Evolutionary conservation across 2,329 filamentous ascomycete genomes (phyloP), one percentile per base, ranked within the genome.

Genomic region (Chaetomiaceae sp.): DNA sequence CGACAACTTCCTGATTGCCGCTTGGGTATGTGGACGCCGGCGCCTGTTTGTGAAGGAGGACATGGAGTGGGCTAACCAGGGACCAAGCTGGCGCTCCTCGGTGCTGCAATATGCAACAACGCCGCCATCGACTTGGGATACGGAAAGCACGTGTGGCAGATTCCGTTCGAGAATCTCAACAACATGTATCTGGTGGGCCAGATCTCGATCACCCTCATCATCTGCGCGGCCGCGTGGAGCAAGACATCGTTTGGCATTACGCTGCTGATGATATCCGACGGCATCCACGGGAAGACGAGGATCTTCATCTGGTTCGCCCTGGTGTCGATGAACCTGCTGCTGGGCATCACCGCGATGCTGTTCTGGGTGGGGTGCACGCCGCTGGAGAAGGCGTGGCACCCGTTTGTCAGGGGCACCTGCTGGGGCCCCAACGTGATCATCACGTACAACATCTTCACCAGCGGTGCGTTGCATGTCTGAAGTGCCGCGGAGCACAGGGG

Each of bases 121-220:
- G n/a, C 58, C 4, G 52, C 52, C 38, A 54, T 59, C 46, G 44
- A 54, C 23, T 38, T 55, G 5, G 58, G 57, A 3, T 59, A 55
- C 44, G 58, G 57, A 14, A 58, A 59, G 23, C 58, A 58, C 16
- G 41, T 53, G 21, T 56, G 54, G 51, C 48, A 59, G 37, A 58
- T 59, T 14, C 57, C 54, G 9, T 49, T 40, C 10, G 14, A 30
- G 9, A 55, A 55, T 37, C 39, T 59, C 30, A 52, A 56, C 54
- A 50, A 56, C 39, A 44, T 44, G 42, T 44, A 34, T 25, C 19
- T 44, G 8, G 13, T 35, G 6, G 42, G 42, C 7, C 42, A 34
- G 9, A 34, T 44, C 17, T 34, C 19, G 2, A 44, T 34, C n/a
- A 35, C 42, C 5, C 19, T 44, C 10, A 35, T 20, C n/a, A 44